Evolutionary conservation across 140 eudicot species (phyloP), one percentile per base, ranked within the genome.

Genomic region (Stevia rebaudiana): DNA sequence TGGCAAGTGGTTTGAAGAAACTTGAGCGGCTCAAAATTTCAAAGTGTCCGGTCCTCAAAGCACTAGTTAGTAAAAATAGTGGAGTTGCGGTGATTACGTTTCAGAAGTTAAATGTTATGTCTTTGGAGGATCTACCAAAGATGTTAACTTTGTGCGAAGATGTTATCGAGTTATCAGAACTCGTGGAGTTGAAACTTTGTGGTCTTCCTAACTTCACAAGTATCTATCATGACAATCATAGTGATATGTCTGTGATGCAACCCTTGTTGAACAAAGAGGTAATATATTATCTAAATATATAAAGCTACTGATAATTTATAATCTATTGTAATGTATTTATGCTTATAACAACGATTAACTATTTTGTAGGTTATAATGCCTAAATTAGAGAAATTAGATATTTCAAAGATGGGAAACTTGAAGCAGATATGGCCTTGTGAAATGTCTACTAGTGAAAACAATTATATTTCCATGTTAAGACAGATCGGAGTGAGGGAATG

Each of bases 1-100:
- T 39, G 35, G 67, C 28, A 61, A 39, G 51, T 39, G 36, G 67
- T 40, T 40, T 61, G 51, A 21, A 6, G 51, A 61, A 39, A 12
- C 50, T 61, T 6, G 51, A 61, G 51, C 50, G 36, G 11, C 67
- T 61, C 35, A 19, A 4, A 61, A 39, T 61, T 28, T 11, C 19
- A 0, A 2, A 28, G 8, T 65, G 65, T 48, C 44, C 43, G n/a
- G 12, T 30, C 7, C 6, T 56, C 24, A 33, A 10, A 55, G 8
- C 61, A 55, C 21, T 56, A 3, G 35, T 52, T 61, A 10, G 2
- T 40, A 19, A 19, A 35, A 6, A 8, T 22, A 0, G 9, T 39
- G 19, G 51, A 11, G 18, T 15, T 11, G 35, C 4, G 35, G 17
- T 5, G 16, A 61, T 61, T 36, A 60, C 0, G 19, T 39, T 60